Evolutionary conservation across 192 early-diverging fungal genomes (phyloP), one percentile per base, ranked within the genome.

Genomic region (Coemansia brasiliensis): DNA sequence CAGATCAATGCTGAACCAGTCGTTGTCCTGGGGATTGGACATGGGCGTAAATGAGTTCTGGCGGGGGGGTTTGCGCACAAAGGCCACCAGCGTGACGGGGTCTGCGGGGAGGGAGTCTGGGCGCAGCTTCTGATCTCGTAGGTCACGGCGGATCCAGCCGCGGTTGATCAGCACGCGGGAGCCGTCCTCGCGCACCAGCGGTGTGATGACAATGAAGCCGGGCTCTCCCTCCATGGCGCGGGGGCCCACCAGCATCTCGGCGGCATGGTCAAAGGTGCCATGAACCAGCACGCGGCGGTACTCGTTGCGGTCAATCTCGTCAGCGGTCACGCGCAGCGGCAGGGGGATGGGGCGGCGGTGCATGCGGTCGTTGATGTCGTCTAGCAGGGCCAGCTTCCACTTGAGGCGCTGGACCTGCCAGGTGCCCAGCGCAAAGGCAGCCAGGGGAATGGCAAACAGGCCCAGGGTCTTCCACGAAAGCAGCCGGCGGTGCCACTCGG

Each of bases 371-470:
- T 80, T 80, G 41, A 80, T 72, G 10, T 80, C 78, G 60, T 80
- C 84, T 43, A 96, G 93, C 42, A 94, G 77, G 20, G 83, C 79
- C 8, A 88, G 77, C 80, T 96, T 96, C 92, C 92, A 96, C 40
- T 85, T 84, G 41, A 96, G 79, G 16, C 94, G 82, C 57, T 93
- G 86, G 2, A 90, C 83, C 69, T 96, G 94, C 94, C 94, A 94
- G 8, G 86, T 85, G 3, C 92, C 92, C 3, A 94, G 77, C 2
- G 85, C 87, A 76, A 92, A 67, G 35, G 74, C 71, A 12, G 65
- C 59, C 50, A 74, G 51, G 12, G 78, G 78, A 18, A 80, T 66
- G 0, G 67, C 13, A 52, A 65, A 67, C 52, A 80, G 59, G 11
- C 72, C 63, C 24, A 80, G 35, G 3, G 78, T 69, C 59, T 74